These are phyloP conservation scores for Coemansia sp. DNA, from an alignment of 192 early-diverging fungal species.

Conservation along the genomic window DNA sequence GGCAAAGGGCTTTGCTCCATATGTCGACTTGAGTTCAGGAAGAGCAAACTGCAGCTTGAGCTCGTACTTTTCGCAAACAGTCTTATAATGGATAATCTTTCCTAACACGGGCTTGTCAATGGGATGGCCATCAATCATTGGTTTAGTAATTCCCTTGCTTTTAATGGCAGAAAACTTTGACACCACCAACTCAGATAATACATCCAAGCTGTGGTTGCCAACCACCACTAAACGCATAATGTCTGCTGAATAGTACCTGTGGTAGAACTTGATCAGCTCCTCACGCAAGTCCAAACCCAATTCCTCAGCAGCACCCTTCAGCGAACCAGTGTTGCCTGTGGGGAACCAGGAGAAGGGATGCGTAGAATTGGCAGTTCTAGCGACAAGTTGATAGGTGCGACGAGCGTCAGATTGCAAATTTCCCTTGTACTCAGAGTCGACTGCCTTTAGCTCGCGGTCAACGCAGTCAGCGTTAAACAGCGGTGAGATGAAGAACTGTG, in stretches of 20 bases:
- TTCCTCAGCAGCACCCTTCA: slow-evolving; percentile 54
- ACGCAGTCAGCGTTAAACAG: slow-evolving; percentile 78
- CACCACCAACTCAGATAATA: slow-evolving; percentile 74
- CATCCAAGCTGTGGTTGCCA: slow-evolving; percentile 75
- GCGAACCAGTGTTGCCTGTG: slow-evolving; percentile 80
- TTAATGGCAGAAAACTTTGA: slow-evolving; percentile 74
- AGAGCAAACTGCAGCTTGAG: slow-evolving; percentile 79
- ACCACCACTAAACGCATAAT: slow-evolving; percentile 88
- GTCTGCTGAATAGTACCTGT: slow-evolving; percentile 86
- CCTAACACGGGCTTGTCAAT: slow-evolving; percentile 65
- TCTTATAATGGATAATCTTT: slow-evolving; percentile 68
- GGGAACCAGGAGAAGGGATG: slow-evolving; percentile 85
- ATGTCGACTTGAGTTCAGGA: slow-evolving; percentile 65
- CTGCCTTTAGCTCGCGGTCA: slow-evolving; percentile 85
- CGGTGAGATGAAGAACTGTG: slow-evolving; percentile 88
- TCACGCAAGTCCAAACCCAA: slow-evolving; percentile 73
- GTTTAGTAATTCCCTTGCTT: slow-evolving; percentile 67
- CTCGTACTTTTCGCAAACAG: slow-evolving; percentile 68
- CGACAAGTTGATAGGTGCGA: background rate
- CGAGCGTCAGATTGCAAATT: slow-evolving; percentile 67
- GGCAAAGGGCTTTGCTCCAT: slow-evolving; percentile 55
- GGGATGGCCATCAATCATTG: slow-evolving; percentile 63
- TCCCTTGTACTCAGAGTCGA: slow-evolving; percentile 92
- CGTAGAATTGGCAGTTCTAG: slow-evolving; percentile 47
- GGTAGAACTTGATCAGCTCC: slow-evolving; percentile 78